Base-by-base conservation (phyloP, 441 rosid genomes). In the Euphorbia schlechtendalii region DNA sequence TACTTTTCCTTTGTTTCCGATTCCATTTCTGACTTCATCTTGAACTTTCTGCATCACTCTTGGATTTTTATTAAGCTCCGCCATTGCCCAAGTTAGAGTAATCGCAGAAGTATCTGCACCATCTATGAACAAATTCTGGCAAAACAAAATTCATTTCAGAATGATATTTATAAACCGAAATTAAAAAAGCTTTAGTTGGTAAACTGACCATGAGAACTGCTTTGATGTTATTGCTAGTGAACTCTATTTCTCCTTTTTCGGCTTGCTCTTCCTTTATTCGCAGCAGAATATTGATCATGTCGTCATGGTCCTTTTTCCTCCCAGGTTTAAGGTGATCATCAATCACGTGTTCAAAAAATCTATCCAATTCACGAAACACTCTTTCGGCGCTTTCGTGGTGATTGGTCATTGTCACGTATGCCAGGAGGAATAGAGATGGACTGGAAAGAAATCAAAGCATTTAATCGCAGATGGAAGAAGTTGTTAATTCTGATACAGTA, bases 71-170 rank as follows among this genome's bases (percentile, higher is more conserved):
- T 43, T 30, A 0, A 82, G 82, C 68, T 81, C 84, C 15, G 87
- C 66, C 87, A 84, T 80, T 14, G 84, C 82, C 92, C 86, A 86
- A 24, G 32, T 59, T 53, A 73, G 59, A 0, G 71, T 69, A 59
- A 72, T 46, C 8, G 85, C 80, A 71, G 20, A 20, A 55, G 51
- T 46, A 17, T 46, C 51, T 46, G 76, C 51, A 12, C 85, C 89
- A 0, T 56, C 95, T 4, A 84, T 28, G 46, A 85, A 74, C 43
- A 83, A 61, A 52, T 86, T 34, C 84, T 84, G 71, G 1, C 32
- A 36, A 62, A 38, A 14, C 7, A 36, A 4, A 41, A 38, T 43
- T 15, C 18, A 43, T 43, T 43, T 43, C 43, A 27, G n/a, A n/a
- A n/a, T n/a, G n/a, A n/a, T n/a, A n/a, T n/a, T n/a, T n/a, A n/a